These are phyloP conservation scores for Amphirosellinia nigrospora DNA, from an alignment of 495 filamentous ascomycete species.

Conservation along the genomic window DNA sequence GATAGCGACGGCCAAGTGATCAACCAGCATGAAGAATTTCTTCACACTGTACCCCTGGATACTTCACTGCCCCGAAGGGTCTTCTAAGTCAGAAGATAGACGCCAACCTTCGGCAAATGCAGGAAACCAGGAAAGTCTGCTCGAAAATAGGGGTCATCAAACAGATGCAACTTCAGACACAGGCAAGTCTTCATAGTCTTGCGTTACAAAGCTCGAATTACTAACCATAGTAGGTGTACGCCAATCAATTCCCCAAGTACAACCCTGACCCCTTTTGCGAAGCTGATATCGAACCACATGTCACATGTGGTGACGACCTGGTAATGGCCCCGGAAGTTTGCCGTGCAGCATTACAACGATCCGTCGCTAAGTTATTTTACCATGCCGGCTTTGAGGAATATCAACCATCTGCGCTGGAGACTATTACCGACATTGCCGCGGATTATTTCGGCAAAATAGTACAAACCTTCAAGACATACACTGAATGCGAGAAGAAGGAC, in stretches of 20 bases:
- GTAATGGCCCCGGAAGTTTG: slow-evolving; percentile 81
- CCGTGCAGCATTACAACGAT: slow-evolving; percentile 83
- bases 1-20: slow-evolving; percentile 85
- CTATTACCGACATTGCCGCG: slow-evolving; percentile 85
- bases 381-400: slow-evolving; percentile 98
- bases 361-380: slow-evolving; percentile 92
- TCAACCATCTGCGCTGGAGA: slow-evolving; percentile 90
- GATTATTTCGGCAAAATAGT: slow-evolving; percentile 89
- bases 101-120: slow-evolving; percentile 91
- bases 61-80: slow-evolving; percentile 80
- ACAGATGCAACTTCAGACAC: slow-evolving; percentile 98
- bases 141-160: slow-evolving; percentile 97
- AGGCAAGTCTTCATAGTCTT: slow-evolving; percentile 61
- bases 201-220: not conserved
- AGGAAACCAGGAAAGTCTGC: slow-evolving; percentile 94
- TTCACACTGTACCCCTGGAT: slow-evolving; percentile 73
- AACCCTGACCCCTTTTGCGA: slow-evolving; percentile 90
- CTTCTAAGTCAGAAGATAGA: slow-evolving; percentile 79
- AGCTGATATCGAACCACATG: slow-evolving; percentile 80
- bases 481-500: slow-evolving; percentile 74
- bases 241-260: slow-evolving; percentile 98
- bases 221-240: slow-evolving; percentile 73
- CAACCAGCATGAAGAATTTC: slow-evolving; percentile 80
- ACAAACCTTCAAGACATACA: slow-evolving; percentile 77
- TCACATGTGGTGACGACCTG: slow-evolving; percentile 85